Percentiles rank a stretch among this genome's conserved stretches.
These are phyloP conservation scores for Podosphaera fusca DNA, from an alignment of 2,329 filamentous ascomycete species.

Conservation along the genomic window DNA sequence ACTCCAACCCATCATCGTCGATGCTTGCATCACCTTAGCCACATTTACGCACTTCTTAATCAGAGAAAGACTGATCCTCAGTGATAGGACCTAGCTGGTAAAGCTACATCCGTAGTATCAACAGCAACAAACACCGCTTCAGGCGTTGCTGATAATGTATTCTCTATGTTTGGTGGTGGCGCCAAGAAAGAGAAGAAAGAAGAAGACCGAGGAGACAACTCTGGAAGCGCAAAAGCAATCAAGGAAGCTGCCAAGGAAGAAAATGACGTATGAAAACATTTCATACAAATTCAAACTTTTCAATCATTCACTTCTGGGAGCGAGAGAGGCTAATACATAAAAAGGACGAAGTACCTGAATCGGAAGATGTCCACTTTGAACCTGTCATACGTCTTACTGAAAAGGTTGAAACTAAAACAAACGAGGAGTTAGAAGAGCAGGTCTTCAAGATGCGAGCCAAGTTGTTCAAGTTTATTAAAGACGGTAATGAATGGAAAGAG, in stretches of 20 bases:
- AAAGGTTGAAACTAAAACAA: slow-evolving; percentile 92
- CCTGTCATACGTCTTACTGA: slow-evolving; percentile 90
- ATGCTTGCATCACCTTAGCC: no score
- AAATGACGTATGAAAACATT: neutral
- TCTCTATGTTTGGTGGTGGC: slow-evolving; percentile 97
- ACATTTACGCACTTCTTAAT: no score
- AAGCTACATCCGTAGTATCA: neutral
- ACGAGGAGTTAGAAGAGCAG: slow-evolving; percentile 95
- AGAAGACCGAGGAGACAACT: slow-evolving; percentile 63
- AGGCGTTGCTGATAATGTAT: slow-evolving; percentile 39
- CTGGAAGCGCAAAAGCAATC: slow-evolving; percentile 62
- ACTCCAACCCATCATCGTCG: no score
- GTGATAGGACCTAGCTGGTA: no score
- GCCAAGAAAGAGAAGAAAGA: slow-evolving; percentile 93
- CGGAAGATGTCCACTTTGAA: slow-evolving; percentile 89
- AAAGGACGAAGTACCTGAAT: slow-evolving; percentile 56
- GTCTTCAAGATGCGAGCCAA: slow-evolving; percentile 99
- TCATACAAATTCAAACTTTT: neutral
- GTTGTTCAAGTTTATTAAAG: slow-evolving; percentile 93
- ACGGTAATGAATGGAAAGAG: slow-evolving; percentile 95
- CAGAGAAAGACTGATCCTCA: no score
- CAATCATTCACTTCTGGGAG: neutral
- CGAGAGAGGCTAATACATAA: neutral
- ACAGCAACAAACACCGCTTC: slow-evolving; percentile 17
- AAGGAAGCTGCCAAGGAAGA: slow-evolving; percentile 14